Conservation (phyloP, 2,329 filamentous ascomycete genomes). For the Apiospora arundinis region DNA sequence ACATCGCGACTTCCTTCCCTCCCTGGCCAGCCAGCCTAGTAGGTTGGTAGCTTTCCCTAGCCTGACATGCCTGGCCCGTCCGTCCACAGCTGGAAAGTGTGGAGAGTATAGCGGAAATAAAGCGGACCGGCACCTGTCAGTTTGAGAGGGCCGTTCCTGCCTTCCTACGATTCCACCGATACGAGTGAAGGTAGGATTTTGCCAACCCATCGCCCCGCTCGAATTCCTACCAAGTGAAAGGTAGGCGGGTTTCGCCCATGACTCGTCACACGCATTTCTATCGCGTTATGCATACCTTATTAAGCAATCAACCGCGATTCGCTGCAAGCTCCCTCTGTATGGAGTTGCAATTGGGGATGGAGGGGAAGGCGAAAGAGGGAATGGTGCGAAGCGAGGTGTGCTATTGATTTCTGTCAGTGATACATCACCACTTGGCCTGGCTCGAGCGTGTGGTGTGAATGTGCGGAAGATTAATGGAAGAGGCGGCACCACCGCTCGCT, state of each 20-base stretch:
- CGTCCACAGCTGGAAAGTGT: background rate
- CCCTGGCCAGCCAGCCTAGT: too few species aligned
- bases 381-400: slow-evolving; percentile 11
- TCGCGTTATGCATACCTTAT: slow-evolving; percentile 11
- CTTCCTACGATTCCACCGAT: background rate
- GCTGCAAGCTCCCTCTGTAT: background rate
- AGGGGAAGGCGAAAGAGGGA: too few species aligned
- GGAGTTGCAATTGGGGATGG: background rate
- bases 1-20: too few species aligned
- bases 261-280: background rate
- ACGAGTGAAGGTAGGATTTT: slow-evolving; percentile 1
- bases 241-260: background rate
- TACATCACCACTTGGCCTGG: background rate
- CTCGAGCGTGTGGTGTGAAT: background rate
- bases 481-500: background rate
- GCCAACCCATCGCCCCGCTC: background rate
- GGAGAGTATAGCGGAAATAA: background rate
- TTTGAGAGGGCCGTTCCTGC: background rate
- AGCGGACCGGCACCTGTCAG: background rate
- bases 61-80: too few species aligned
- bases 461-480: background rate
- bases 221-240: background rate
- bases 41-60: too few species aligned
- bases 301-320: background rate
- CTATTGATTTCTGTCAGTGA: background rate